These are phyloP conservation scores for carrot (Daucus carota) DNA, from an alignment of 129 eudicot genomes.

Conservation along the genomic window DH1_v3.0 NC_030386.2:25151001-25151500, in stretches of 20 bases:
- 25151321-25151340: conserved; percentile 54
- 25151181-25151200: conserved; percentile 50
- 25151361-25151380: conserved; percentile 65
- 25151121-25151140: conserved; percentile 46
- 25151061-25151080: conserved; percentile 72
- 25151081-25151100: conserved; percentile 45
- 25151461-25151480: conserved; percentile 67
- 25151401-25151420: conserved; percentile 51
- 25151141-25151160: conserved; percentile 78
- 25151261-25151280: conserved; percentile 71
- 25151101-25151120: conserved; percentile 39
- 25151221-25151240: conserved; percentile 44
- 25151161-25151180: conserved; percentile 54
- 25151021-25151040: conserved; percentile 48
- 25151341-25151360: conserved; percentile 39
- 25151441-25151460: conserved; percentile 68
- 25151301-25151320: conserved; percentile 43
- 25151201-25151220: conserved; percentile 60
- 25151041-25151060: conserved; percentile 77
- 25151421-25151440: conserved; percentile 37
- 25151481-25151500: conserved; percentile 53
- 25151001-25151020: conserved; percentile 61
- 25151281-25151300: conserved; percentile 59
- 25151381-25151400: conserved; percentile 51
- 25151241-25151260: conserved; percentile 53